Percentiles rank a stretch among this genome's conserved stretches.
phyloP scores from a whole-genome alignment of 2,329 filamentous ascomycete species.

The Cadophora sp. region DNA sequence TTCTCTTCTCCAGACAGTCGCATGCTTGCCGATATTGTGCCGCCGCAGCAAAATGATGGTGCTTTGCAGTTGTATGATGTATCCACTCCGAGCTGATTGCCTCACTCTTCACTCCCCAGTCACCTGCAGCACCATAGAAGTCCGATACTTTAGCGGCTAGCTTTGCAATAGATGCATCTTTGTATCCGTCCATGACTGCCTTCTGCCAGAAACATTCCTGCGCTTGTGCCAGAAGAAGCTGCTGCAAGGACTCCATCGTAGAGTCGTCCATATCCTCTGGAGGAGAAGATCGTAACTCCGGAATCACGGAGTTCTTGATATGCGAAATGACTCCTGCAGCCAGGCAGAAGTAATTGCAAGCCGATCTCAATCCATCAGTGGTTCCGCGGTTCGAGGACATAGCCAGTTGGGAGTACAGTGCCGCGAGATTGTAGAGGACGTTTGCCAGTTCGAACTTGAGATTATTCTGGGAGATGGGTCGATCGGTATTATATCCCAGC shows the following conservation, averaged over 20 bases:
- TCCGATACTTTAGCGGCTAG: constrained; percentile 91
- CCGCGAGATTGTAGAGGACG: constrained; percentile 89
- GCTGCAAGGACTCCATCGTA: constrained; percentile 82
- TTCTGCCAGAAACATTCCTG: constrained; percentile 99
- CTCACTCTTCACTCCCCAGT: constrained; percentile 87
- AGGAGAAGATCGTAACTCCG: constrained; percentile 81
- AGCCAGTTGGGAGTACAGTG: constrained; percentile 92
- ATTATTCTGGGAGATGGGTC: constrained; percentile 71
- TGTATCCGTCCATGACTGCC: constrained; percentile 91
- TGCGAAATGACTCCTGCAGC: constrained; percentile 84
- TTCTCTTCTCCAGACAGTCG: constrained; percentile 90
- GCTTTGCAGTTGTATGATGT: constrained; percentile 95
- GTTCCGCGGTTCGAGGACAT: constrained; percentile 78
- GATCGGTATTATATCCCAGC: constrained; percentile 85
- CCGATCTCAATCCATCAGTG: constrained; percentile 83
- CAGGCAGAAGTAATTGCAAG: constrained; percentile 88
- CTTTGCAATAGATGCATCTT: constrained; percentile 90
- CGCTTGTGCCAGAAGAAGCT: constrained; percentile 87
- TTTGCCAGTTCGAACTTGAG: constrained; percentile 88
- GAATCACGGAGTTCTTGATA: constrained; percentile 77
- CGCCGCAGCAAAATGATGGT: constrained; percentile 95
- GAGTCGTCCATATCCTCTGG: constrained; percentile 95
- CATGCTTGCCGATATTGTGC: constrained; percentile 92
- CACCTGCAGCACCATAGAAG: constrained; percentile 83
- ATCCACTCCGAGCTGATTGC: constrained; percentile 95